A percentile compares a stretch with the other conserved stretches of the same genome.
These are phyloP conservation scores for Monilinia fructicola DNA, from an alignment of 2,329 filamentous ascomycete genomes.

Conservation along the genomic window DNA sequence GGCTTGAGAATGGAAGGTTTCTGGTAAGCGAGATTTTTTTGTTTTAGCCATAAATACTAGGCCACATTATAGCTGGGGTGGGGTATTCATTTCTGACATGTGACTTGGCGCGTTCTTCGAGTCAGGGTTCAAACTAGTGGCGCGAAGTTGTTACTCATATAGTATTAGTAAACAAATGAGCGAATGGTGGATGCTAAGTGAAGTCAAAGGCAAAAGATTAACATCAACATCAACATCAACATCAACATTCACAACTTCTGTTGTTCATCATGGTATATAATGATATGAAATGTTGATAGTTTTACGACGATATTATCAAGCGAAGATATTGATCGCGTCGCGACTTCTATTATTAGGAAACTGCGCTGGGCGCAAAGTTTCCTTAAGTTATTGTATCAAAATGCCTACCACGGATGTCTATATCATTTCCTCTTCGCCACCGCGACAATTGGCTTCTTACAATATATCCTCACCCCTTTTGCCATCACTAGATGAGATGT, in stretches of 20 bases:
- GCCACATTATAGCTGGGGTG: background rate
- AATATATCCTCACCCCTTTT: slow-evolving; percentile 41
- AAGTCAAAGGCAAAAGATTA: background rate
- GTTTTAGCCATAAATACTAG: slow-evolving; percentile 16
- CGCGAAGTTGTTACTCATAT: slow-evolving; percentile 1
- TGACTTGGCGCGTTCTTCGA: slow-evolving; percentile 22
- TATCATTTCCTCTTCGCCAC: slow-evolving; percentile 31
- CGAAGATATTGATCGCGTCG: slow-evolving; percentile 30
- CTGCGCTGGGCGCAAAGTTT: slow-evolving; percentile 34
- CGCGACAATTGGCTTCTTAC: slow-evolving; percentile 28
- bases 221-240: background rate
- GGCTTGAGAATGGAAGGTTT: slow-evolving; percentile 23
- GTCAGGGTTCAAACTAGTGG: slow-evolving; percentile 5
- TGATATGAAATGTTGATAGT: background rate
- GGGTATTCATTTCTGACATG: background rate
- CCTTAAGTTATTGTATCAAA: slow-evolving; percentile 29
- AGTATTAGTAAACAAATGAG: slow-evolving; percentile 14
- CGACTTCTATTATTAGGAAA: slow-evolving; percentile 27
- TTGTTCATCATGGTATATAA: background rate
- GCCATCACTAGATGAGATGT: slow-evolving; percentile 52
- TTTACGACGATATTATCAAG: background rate
- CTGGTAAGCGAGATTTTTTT: slow-evolving; percentile 22
- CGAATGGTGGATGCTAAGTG: background rate
- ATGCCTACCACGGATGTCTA: slow-evolving; percentile 44
- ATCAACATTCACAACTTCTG: background rate